Evolutionary conservation across 2,329 filamentous ascomycete genomes (phyloP).

Genomic region (Pseudogymnoascus sp.): DNA sequence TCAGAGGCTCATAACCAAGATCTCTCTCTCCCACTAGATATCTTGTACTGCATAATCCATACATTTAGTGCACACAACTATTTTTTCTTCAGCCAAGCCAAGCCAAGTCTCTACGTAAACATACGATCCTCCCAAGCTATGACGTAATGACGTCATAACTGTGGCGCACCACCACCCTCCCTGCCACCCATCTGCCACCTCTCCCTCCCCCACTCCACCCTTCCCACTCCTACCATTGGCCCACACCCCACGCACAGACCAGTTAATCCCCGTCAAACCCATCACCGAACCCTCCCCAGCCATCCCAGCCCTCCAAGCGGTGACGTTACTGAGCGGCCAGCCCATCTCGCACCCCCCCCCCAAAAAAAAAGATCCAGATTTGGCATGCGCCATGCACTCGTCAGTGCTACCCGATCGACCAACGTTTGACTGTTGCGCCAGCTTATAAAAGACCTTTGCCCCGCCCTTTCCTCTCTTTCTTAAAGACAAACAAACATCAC

Average conservation of each 20-base stretch:
- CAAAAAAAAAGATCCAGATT: background rate
- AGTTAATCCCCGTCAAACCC: background rate
- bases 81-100: background rate
- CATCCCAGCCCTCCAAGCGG: background rate
- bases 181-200: background rate
- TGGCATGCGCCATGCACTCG: background rate
- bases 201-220: background rate
- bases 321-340: background rate
- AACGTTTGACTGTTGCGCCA: background rate
- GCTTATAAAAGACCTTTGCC: background rate
- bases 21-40: background rate
- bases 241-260: background rate
- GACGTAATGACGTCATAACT: slow-evolving; percentile 1
- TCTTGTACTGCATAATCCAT: background rate
- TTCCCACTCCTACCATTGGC: background rate
- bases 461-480: background rate
- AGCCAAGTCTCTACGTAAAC: background rate
- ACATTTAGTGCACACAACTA: too few relatives aligned
- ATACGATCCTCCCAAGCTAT: background rate
- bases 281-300: background rate
- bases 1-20: background rate
- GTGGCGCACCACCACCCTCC: background rate
- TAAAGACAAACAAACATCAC: background rate
- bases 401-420: background rate
- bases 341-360: background rate